A percentile compares a stretch with the other conserved stretches of the same genome.
phyloP scores from a whole-genome alignment of 768 basidiomycete genomes.

The Myochromella boudieri region DNA sequence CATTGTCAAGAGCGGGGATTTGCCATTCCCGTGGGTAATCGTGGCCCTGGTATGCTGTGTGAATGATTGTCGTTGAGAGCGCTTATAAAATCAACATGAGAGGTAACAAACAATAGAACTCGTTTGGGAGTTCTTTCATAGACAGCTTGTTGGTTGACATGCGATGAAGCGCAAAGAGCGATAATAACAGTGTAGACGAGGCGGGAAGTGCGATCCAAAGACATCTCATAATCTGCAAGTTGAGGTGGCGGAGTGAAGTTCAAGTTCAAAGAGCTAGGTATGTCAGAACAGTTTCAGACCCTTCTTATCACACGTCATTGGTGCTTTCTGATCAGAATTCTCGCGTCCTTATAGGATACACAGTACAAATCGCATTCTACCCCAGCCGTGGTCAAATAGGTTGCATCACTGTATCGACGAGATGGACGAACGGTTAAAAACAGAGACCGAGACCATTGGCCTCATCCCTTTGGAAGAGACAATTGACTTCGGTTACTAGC shows the following conservation, averaged over 20 bases:
- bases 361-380: no score
- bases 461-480: neutral
- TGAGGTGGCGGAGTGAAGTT: no score
- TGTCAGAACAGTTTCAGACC: neutral
- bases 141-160: neutral
- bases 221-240: no score
- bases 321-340: no score
- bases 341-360: no score
- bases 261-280: neutral
- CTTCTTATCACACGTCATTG: no score
- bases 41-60: neutral
- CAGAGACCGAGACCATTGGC: neutral
- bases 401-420: no score
- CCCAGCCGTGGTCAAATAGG: no score
- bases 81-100: no score
- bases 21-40: slow-evolving; percentile 2
- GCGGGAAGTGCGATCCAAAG: neutral
- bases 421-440: neutral
- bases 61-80: neutral
- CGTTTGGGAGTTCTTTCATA: neutral
- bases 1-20: neutral
- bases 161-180: neutral
- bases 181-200: neutral
- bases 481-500: neutral
- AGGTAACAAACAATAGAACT: neutral